These are phyloP conservation scores for Meyerozyma sp. DNA, from an alignment of 1,139 yeast species.

Conservation along the genomic window DNA sequence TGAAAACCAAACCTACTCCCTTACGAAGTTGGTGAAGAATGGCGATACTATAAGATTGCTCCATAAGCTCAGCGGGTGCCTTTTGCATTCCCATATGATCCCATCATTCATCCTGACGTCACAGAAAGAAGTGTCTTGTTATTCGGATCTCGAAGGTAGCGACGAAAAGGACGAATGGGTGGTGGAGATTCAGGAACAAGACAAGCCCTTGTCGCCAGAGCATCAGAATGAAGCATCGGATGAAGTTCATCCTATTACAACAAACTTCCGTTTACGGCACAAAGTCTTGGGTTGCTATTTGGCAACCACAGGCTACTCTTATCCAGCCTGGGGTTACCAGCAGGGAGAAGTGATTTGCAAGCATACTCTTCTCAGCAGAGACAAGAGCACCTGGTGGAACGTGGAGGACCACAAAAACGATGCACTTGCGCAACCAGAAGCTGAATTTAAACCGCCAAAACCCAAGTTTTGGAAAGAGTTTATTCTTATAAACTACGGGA, in stretches of 20 bases:
- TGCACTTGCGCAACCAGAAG: slow-evolving; percentile 30
- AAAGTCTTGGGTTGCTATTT: slow-evolving; percentile 64
- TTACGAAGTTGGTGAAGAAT: slow-evolving; percentile 26
- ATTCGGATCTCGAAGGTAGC: slow-evolving; percentile 50
- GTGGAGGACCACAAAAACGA: slow-evolving; percentile 61
- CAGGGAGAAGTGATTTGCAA: slow-evolving; percentile 80
- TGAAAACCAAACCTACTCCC: slow-evolving; percentile 20
- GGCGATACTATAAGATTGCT: slow-evolving; percentile 53
- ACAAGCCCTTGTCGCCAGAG: slow-evolving; percentile 43
- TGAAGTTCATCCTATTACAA: slow-evolving; percentile 61
- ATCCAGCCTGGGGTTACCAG: slow-evolving; percentile 77
- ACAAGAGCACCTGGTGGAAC: slow-evolving; percentile 79
- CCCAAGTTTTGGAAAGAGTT: slow-evolving; percentile 71
- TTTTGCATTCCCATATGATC: slow-evolving; percentile 60
- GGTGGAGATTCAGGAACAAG: slow-evolving; percentile 57
- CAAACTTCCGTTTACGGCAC: slow-evolving; percentile 62
- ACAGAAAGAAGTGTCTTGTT: slow-evolving; percentile 63
- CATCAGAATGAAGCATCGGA: slow-evolving; percentile 37
- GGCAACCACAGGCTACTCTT: slow-evolving; percentile 65
- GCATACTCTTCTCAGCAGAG: slow-evolving; percentile 41
- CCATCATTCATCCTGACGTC: slow-evolving; percentile 50
- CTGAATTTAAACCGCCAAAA: slow-evolving; percentile 53
- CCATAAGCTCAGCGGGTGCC: slow-evolving; percentile 48
- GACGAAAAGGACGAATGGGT: slow-evolving; percentile 72
- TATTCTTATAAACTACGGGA: slow-evolving; percentile 62